Evolutionary conservation across 2,329 filamentous ascomycete genomes (phyloP), one percentile per base, ranked within the genome.

Genomic region (Arthrinium puccinioides): DNA sequence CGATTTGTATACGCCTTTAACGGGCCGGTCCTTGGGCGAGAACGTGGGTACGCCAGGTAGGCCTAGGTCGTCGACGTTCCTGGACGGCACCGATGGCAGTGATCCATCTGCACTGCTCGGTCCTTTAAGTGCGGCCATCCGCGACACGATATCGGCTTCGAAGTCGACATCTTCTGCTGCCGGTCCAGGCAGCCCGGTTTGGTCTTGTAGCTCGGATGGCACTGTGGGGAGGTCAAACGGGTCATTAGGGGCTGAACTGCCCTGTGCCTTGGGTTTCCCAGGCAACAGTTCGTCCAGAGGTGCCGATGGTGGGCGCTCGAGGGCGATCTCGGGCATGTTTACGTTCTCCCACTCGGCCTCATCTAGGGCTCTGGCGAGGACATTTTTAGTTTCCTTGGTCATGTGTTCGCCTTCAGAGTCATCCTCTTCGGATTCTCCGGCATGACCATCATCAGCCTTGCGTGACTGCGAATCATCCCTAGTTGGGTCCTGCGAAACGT

Each of bases 341-440:
- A 38, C 19, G 10, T 45, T 51, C 28, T 59, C 56, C 39, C 67
- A 49, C 25, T 64, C 61, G 10, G 58, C 55, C 44, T 74, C 70
- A 37, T 74, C 71, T 10, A 63, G 51, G 32, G 68, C 63, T 20
- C 60, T 60, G 4, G 64, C 60, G 11, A 78, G 59, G 8, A 73
- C 55, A 13, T 63, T 53, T 26, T 69, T 58, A 4, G 67, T 59
- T 34, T 71, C 61, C 5, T 53, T 55, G 5, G 52, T 53, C 68
- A 74, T 74, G 3, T 48, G 48, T 23, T 74, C 70, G 1, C 65
- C 65, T n/a, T 76, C 71, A 0, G 72, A 76, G 45, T 74, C 48
- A 42, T 54, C 49, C 14, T 44, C 42, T 13, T 40, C 36, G 31
- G 23, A 32, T 20, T 8, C 16, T n/a, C n/a, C n/a, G n/a, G n/a